Evolutionary conservation across 2,329 filamentous ascomycete species (phyloP), one percentile per base, ranked within the genome.

Genomic region (Capronia epimyces): DNA sequence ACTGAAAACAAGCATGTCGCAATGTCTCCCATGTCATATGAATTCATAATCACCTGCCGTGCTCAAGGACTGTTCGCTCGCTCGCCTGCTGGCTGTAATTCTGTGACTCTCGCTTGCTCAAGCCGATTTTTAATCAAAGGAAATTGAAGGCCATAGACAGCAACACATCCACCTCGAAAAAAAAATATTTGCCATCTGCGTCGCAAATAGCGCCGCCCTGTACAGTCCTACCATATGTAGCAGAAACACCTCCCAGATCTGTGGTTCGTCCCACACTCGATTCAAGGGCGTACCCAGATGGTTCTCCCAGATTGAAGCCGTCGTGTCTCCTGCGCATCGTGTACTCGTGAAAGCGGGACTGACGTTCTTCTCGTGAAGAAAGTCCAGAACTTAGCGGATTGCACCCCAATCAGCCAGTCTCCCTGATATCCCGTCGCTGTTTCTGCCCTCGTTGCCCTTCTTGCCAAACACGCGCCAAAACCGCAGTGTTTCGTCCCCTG

Each of bases 391-490:
- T 55, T 43, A 79, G 52, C 89, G 83, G 63, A 95, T 95, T 47
- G 90, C 83, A 44, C 86, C 86, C 86, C 87, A 93, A 66, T 88
- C 86, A 36, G 83, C 81, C 50, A 93, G 75, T 58, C 79, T 78
- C 44, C 83, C 58, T 50, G 56, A 56, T n/a, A 58, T 49, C 13
- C 57, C 55, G 46, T 55, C 60, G 29, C 57, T 71, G 20, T 53
- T 71, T 47, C 68, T 80, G 60, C 84, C 82, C 37, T 86, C 84
- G 52, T 86, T 84, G 56, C 83, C 78, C 64, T 89, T 85, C 64
- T 86, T 84, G 53, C 87, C 89, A 71, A 98, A 98, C 1, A 93
- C 86, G 52, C 93, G 93, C 93, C 93, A 98, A 71, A 98, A 98
- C 37, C 93, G 77, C 43, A 98, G 71, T 0, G 93, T 98, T 72